Percentiles rank a stretch among this genome's conserved stretches.
Conservation (phyloP, 352 stramenopile species). For the Phytophthora palmivora region DNA sequence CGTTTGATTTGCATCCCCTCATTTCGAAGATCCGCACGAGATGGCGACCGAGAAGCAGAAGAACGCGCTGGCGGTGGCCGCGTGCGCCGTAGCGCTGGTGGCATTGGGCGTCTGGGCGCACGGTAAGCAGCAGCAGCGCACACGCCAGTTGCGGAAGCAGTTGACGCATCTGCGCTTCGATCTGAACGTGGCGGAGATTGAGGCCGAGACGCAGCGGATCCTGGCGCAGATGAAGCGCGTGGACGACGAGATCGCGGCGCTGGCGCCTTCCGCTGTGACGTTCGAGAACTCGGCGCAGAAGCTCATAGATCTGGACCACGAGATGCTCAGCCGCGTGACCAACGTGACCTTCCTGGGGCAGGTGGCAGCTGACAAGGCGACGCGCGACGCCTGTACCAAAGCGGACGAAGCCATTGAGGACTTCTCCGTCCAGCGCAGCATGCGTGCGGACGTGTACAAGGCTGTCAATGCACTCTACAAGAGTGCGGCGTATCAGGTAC, state of each 20-base stretch:
- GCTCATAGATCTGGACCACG: conserved; percentile 83
- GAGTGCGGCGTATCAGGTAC: conserved; percentile 54
- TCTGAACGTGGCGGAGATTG: conserved; percentile 76
- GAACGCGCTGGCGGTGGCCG: conserved; percentile 59
- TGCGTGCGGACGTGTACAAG: conserved; percentile 89
- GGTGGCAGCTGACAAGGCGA: conserved; percentile 66
- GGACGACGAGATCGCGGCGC: conserved; percentile 72
- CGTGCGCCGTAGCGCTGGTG: conserved; percentile 51
- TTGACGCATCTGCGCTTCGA: conserved; percentile 79
- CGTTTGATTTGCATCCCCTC: conserved; percentile 17
- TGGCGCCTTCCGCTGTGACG: conserved; percentile 46
- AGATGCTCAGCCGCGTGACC: conserved; percentile 83
- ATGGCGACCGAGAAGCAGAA: conserved; percentile 66
- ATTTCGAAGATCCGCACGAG: conserved; percentile 31
- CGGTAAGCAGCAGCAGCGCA: conserved; percentile 55
- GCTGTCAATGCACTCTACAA: conserved; percentile 62
- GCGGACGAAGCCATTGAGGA: conserved; percentile 84
- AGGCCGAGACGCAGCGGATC: conserved; percentile 70
- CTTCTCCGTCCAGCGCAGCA: conserved; percentile 78
- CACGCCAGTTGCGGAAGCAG: conserved; percentile 50
- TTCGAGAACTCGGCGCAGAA: conserved; percentile 82
- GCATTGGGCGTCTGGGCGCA: conserved; percentile 59
- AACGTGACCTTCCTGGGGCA: conserved; percentile 90
- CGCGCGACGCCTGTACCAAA: conserved; percentile 83
- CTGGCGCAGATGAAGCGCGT: conserved; percentile 71